phyloP scores from a whole-genome alignment of 495 filamentous ascomycete species.

The Talaromyces stipitatus region DNA sequence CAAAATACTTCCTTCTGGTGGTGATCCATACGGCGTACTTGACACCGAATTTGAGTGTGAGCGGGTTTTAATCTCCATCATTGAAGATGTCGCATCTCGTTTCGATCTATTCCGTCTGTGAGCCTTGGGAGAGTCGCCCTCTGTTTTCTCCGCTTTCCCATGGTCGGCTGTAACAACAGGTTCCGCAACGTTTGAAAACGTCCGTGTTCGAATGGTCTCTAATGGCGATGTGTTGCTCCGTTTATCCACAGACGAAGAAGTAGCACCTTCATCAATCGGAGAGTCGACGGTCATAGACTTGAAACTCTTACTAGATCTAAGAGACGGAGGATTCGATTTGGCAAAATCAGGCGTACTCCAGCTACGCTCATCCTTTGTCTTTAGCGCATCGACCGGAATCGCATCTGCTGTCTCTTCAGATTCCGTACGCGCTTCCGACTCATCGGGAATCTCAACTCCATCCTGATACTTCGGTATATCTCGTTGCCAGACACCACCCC shows the following conservation, averaged over 20 bases:
- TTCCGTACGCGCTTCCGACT: conserved; percentile 45
- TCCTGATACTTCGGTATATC: conserved; percentile 42
- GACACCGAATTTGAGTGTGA: conserved; percentile 51
- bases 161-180: conserved; percentile 57
- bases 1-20: conserved; percentile 28
- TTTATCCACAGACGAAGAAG: conserved; percentile 36
- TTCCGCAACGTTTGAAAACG: conserved; percentile 55
- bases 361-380: conserved; percentile 48
- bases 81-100: conserved; percentile 50
- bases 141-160: conserved; percentile 49
- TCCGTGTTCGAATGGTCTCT: conserved; percentile 51
- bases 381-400: conserved; percentile 24
- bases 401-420: conserved; percentile 24
- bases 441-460: conserved; percentile 47
- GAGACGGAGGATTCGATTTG: conserved; percentile 17
- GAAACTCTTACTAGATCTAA: conserved; percentile 27
- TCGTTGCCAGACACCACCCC: conserved; percentile 83
- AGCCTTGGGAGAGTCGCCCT: conserved; percentile 12
- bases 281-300: conserved; percentile 19
- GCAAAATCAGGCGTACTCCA: conserved; percentile 46
- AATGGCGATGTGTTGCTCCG: conserved; percentile 32
- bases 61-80: conserved; percentile 58
- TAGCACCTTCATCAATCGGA: conserved; percentile 13
- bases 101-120: conserved; percentile 35
- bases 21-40: conserved; percentile 44